A percentile compares a stretch with the other conserved stretches of the same genome.
phyloP scores from a whole-genome alignment of 352 stramenopile species.

The Globisporangium ultimum region DNA sequence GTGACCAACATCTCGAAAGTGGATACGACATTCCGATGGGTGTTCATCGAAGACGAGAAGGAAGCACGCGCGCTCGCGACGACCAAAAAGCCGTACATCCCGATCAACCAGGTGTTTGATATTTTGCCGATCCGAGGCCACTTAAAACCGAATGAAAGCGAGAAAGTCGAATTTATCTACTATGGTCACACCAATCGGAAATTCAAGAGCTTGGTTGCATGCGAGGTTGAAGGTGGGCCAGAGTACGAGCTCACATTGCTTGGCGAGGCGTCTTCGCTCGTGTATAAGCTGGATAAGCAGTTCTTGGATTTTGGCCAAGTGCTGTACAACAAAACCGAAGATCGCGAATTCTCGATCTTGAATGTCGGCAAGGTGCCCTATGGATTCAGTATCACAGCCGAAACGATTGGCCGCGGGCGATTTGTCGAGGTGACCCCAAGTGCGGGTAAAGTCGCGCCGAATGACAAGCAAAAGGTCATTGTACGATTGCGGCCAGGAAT shows the following conservation, averaged over 20 bases:
- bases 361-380: slow-evolving; percentile 94
- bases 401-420: slow-evolving; percentile 36
- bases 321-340: slow-evolving; percentile 91
- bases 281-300: slow-evolving; percentile 89
- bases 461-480: slow-evolving; percentile 87
- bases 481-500: slow-evolving; percentile 88
- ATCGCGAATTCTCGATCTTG: slow-evolving; percentile 89
- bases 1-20: slow-evolving; percentile 92
- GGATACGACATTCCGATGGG: slow-evolving; percentile 86
- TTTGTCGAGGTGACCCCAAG: slow-evolving; percentile 77
- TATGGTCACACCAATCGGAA: slow-evolving; percentile 92
- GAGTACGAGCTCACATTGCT: slow-evolving; percentile 90
- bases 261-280: slow-evolving; percentile 90
- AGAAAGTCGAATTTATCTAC: slow-evolving; percentile 93
- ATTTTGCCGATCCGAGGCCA: slow-evolving; percentile 90
- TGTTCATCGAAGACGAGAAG: slow-evolving; percentile 93
- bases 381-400: slow-evolving; percentile 58
- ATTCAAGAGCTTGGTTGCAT: slow-evolving; percentile 86
- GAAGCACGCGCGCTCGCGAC: slow-evolving; percentile 55
- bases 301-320: slow-evolving; percentile 93
- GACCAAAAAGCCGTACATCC: slow-evolving; percentile 82
- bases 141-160: slow-evolving; percentile 84
- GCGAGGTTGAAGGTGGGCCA: slow-evolving; percentile 92
- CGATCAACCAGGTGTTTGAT: slow-evolving; percentile 94
- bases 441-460: slow-evolving; percentile 81